These are phyloP conservation scores for Excoecaria agallocha DNA, from an alignment of 345 rosid species.

Conservation along the genomic window DNA sequence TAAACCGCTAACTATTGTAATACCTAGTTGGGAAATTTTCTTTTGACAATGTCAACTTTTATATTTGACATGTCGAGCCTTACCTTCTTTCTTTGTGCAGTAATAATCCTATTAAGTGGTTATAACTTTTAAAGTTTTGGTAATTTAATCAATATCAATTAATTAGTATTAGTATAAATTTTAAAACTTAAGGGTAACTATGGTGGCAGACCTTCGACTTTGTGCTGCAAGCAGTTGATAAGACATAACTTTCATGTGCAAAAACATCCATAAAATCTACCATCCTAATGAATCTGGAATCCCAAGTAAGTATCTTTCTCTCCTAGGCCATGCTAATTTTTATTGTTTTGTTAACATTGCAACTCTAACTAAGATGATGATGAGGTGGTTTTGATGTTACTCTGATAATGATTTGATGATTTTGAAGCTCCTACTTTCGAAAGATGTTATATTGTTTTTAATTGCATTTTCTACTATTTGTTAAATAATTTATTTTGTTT, in stretches of 20 bases:
- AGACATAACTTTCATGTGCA: constrained; percentile 68
- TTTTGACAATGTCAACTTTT: too few species aligned
- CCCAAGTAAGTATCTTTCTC: constrained; percentile 48
- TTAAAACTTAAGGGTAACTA: constrained; percentile 12
- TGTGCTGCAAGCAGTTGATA: constrained; percentile 59
- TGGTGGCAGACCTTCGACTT: constrained; percentile 61
- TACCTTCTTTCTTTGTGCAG: too few species aligned
- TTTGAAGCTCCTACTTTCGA: background rate
- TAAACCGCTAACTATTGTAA: too few species aligned
- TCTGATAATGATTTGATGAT: background rate
- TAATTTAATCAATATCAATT: too few species aligned
- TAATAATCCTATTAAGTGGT: too few species aligned
- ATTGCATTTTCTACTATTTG: background rate
- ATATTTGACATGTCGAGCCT: too few species aligned
- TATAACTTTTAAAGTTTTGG: too few species aligned
- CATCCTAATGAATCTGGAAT: constrained; percentile 85
- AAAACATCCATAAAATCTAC: constrained; percentile 76
- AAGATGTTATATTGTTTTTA: background rate
- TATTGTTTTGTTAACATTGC: background rate
- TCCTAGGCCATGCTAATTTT: background rate
- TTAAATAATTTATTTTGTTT: background rate
- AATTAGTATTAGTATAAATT: background rate
- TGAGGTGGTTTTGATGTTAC: background rate
- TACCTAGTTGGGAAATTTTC: too few species aligned
- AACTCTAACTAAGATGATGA: too few species aligned